Evolutionary conservation across 331 rosid genomes (phyloP).

Genomic region (Quercus tomentella): DNA sequence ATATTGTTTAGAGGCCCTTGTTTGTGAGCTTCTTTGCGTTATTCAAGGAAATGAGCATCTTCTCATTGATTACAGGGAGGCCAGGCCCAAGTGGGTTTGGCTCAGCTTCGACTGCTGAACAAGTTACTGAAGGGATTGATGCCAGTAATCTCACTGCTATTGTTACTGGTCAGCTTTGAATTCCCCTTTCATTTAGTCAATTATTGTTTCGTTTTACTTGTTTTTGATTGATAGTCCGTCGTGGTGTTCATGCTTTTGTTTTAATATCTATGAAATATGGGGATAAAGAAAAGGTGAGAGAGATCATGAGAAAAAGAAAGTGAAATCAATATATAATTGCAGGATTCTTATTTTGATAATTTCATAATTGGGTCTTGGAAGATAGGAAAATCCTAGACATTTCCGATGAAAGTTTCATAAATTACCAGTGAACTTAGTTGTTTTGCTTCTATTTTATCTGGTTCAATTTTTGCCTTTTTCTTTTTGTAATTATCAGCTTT

Average conservation of each 20-base stretch:
- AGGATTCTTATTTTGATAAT: too few species aligned
- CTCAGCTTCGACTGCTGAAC: conserved; percentile 84
- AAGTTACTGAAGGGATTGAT: conserved; percentile 72
- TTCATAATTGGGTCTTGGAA: too few species aligned
- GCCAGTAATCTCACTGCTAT: conserved; percentile 68
- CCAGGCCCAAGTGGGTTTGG: conserved; percentile 83
- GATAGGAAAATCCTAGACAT: too few species aligned
- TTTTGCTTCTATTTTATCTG: too few species aligned
- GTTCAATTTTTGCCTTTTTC: too few species aligned
- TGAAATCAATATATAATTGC: too few species aligned
- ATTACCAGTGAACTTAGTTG: too few species aligned
- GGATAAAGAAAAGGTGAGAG: too few species aligned
- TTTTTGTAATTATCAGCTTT: too few species aligned
- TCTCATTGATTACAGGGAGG: conserved; percentile 64
- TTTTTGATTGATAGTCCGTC: neutral
- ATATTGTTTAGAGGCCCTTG: neutral
- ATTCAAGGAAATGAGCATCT: conserved; percentile 30
- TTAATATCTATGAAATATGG: too few species aligned
- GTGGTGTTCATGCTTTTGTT: neutral
- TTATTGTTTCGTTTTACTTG: neutral
- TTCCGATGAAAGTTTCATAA: too few species aligned
- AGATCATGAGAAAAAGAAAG: too few species aligned
- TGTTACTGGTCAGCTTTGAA: conserved; percentile 55
- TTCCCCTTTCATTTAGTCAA: neutral
- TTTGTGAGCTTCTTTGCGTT: neutral